Base-by-base conservation (phyloP, 2,329 filamentous ascomycete species). In the Tricladium varicosporioides region DNA sequence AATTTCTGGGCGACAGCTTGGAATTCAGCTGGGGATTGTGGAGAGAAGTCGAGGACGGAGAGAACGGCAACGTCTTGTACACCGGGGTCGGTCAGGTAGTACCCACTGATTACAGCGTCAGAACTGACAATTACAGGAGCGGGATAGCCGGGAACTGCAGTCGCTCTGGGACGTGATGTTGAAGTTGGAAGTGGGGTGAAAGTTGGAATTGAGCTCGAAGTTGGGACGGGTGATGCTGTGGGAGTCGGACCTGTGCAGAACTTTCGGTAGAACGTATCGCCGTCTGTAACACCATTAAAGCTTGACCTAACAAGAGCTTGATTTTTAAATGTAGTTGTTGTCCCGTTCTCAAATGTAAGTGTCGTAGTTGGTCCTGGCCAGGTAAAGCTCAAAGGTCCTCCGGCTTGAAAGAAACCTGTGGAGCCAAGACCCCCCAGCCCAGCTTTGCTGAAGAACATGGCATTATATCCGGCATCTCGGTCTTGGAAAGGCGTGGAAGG, bases 301-400 rank as follows among this genome's bases (percentile, higher is more conserved):
- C 66, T 54, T 36, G 67, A 67, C 53, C 70, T 70, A 13, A 74
- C 57, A 15, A 63, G 62, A 15, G 71, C 71, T 16, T 65, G 10
- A 57, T 72, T 74, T 27, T 65, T 50, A 31, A 67, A 48, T 11
- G 67, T 62, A 14, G 68, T 43, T 7, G 56, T 59, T 0, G 72
- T 74, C 14, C 72, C 72, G 42, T 74, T 74, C 27, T 69, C 71
- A 54, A 73, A 74, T 1, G 65, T 65, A 43, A 74, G 57, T 0
- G 70, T 68, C 3, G 72, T 74, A 7, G 58, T 61, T 14, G 67
- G 64, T 9, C 71, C 72, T 4, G 72, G 72, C 51, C 70, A 74
- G 16, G 73, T 66, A 40, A 70, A 71, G 13, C 49, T 42, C 5
- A 47, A 47, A 3, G 51, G 44, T 16, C 51, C 51, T 9, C 51